These are phyloP conservation scores for Blastobotrys mokoenaii DNA, from an alignment of 805 yeast genomes.

Conservation along the genomic window DNA sequence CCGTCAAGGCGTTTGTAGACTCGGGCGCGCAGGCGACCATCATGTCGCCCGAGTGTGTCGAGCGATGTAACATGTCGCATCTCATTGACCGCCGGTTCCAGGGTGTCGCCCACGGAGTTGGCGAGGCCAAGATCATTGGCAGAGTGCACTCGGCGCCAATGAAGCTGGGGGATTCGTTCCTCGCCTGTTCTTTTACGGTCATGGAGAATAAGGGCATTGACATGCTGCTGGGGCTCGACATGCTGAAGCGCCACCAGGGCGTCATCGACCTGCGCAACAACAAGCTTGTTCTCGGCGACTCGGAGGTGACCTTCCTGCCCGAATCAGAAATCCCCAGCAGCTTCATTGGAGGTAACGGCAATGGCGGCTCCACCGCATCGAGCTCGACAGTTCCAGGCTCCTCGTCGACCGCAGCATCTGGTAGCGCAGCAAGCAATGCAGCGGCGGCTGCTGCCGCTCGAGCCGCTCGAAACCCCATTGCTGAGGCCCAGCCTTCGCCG, in stretches of 20 bases:
- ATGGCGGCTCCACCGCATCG: neutral
- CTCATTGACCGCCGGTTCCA: constrained; percentile 70
- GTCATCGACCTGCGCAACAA: constrained; percentile 63
- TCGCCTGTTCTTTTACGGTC: constrained; percentile 64
- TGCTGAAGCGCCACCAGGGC: constrained; percentile 85
- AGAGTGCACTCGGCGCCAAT: constrained; percentile 84
- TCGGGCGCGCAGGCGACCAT: constrained; percentile 93
- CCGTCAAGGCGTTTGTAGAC: constrained; percentile 89
- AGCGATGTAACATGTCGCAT: constrained; percentile 56
- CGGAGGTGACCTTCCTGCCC: constrained; percentile 60
- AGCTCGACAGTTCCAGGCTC: neutral
- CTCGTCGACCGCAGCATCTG: constrained; percentile 14
- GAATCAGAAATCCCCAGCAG: constrained; percentile 60
- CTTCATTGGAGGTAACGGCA: constrained; percentile 12
- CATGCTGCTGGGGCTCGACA: constrained; percentile 76
- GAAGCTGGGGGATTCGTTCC: constrained; percentile 55
- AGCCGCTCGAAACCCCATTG: constrained; percentile 15
- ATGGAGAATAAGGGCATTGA: constrained; percentile 51
- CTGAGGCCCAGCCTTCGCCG: constrained; percentile 8
- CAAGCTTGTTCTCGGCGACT: constrained; percentile 60
- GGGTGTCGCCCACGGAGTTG: constrained; percentile 89
- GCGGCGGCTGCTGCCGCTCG: constrained; percentile 20
- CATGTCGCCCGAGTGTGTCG: constrained; percentile 68
- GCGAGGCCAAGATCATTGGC: constrained; percentile 69
- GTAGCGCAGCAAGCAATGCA: constrained; percentile 20